These are phyloP conservation scores for Trametes hirsuta DNA, from an alignment of 1,284 basidiomycete species.

Conservation along the genomic window DNA sequence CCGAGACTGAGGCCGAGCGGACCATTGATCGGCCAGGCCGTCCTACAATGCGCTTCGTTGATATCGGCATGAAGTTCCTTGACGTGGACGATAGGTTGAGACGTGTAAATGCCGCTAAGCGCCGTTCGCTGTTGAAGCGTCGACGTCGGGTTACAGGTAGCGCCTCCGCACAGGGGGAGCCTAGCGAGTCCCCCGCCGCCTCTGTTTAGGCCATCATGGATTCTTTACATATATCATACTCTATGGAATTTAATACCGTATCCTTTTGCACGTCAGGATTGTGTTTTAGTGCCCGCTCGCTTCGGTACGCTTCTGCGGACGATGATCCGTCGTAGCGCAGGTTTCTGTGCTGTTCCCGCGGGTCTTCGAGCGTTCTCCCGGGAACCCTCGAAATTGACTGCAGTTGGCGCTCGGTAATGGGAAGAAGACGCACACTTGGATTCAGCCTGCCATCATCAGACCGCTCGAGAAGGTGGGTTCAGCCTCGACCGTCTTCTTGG, in stretches of 20 bases:
- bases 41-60: slow-evolving; percentile 62
- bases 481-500: too few relatives aligned
- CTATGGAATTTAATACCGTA: not conserved
- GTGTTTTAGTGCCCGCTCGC: not conserved
- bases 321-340: not conserved
- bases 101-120: slow-evolving; percentile 51
- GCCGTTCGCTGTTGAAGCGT: slow-evolving; percentile 42
- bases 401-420: too few relatives aligned
- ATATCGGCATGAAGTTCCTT: slow-evolving; percentile 70
- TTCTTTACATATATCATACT: not conserved
- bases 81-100: slow-evolving; percentile 54
- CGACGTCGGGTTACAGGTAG: slow-evolving; percentile 6
- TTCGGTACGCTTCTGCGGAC: not conserved
- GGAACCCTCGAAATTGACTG: too few relatives aligned
- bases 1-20: slow-evolving; percentile 16
- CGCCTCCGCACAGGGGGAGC: not conserved
- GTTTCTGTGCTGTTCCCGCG: too few relatives aligned
- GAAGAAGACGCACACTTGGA: too few relatives aligned
- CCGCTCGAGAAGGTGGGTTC: too few relatives aligned
- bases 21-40: slow-evolving; percentile 42
- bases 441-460: too few relatives aligned
- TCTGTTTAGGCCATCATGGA: slow-evolving; percentile 5
- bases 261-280: not conserved
- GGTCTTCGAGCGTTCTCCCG: too few relatives aligned
- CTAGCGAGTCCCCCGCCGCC: not conserved